phyloP scores from a whole-genome alignment of 1,284 basidiomycete genomes.

The Apiotrichum brassicae region DNA sequence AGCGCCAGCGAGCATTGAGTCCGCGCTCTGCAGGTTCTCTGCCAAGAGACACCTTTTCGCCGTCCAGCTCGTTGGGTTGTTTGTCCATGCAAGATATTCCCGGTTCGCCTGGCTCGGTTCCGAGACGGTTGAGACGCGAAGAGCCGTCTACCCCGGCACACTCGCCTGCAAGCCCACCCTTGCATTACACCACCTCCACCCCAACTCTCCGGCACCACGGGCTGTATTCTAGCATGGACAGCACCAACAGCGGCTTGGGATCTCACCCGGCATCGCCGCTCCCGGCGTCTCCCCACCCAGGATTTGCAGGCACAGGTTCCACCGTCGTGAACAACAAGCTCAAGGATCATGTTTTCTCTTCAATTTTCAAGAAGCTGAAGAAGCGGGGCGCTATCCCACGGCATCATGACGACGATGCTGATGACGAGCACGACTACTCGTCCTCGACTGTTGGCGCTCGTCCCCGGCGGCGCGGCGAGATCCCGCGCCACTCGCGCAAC shows the following conservation, averaged over 20 bases:
- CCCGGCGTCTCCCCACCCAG: slow-evolving; percentile 41
- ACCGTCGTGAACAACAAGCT: slow-evolving; percentile 86
- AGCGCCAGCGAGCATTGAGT: slow-evolving; percentile 4
- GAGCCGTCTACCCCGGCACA: slow-evolving; percentile 39
- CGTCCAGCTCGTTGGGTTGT: slow-evolving; percentile 32
- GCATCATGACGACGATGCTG: slow-evolving; percentile 33
- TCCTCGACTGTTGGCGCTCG: not conserved
- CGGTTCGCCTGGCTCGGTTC: slow-evolving; percentile 17
- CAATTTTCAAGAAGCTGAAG: slow-evolving; percentile 60
- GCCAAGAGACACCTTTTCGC: slow-evolving; percentile 21
- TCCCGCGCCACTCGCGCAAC: not conserved
- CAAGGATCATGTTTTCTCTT: slow-evolving; percentile 87
- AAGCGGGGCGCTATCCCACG: slow-evolving; percentile 24
- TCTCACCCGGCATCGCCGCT: no score
- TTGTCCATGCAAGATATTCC: slow-evolving; percentile 19
- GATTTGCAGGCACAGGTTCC: slow-evolving; percentile 76
- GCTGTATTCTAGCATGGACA: slow-evolving; percentile 12
- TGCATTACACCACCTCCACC: slow-evolving; percentile 41
- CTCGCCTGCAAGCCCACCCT: slow-evolving; percentile 27
- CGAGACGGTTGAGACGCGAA: slow-evolving; percentile 22
- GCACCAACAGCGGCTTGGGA: not conserved
- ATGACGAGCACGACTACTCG: slow-evolving; percentile 37
- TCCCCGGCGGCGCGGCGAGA: not conserved
- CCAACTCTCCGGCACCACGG: slow-evolving; percentile 25
- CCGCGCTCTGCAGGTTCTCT: slow-evolving; percentile 6